Percentiles rank a stretch among this genome's conserved stretches.
These are phyloP conservation scores for Porphyrellus cyaneotinctus DNA, from an alignment of 768 basidiomycete species.

Conservation along the genomic window DNA sequence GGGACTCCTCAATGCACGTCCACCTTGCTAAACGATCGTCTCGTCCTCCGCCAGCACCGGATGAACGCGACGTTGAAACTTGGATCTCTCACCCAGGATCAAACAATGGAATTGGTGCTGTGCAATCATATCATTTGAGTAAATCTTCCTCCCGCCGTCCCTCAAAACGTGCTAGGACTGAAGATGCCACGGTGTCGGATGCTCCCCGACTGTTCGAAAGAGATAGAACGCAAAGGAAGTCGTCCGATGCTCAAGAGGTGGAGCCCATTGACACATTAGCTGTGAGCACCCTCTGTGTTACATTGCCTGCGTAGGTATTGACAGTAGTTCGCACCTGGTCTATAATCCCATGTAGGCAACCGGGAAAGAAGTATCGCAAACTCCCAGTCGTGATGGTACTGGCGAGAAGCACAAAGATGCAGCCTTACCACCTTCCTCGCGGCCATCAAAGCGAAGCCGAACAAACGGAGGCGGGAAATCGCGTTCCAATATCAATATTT, in stretches of 20 bases:
- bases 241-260: neutral
- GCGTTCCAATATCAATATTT: constrained; percentile 58
- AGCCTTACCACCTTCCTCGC: constrained; percentile 1
- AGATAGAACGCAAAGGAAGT: neutral
- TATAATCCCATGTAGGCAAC: neutral
- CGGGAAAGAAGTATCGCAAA: neutral
- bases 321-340: neutral
- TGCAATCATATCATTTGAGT: neutral
- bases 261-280: neutral
- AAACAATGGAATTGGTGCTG: neutral
- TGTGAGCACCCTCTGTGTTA: constrained; percentile 4
- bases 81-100: neutral
- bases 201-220: neutral
- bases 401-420: constrained; percentile 16
- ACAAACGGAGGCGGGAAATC: constrained; percentile 8
- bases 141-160: neutral
- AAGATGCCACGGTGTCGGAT: neutral
- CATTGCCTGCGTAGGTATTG: neutral
- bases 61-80: neutral
- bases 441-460: constrained; percentile 24
- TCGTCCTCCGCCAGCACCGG: too few relatives aligned
- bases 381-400: neutral
- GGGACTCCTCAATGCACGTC: too few relatives aligned
- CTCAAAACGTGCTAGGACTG: constrained; percentile 5
- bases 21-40: too few relatives aligned